phyloP scores from a whole-genome alignment of 2,329 filamentous ascomycete genomes.

The Camillea tinctor region DNA sequence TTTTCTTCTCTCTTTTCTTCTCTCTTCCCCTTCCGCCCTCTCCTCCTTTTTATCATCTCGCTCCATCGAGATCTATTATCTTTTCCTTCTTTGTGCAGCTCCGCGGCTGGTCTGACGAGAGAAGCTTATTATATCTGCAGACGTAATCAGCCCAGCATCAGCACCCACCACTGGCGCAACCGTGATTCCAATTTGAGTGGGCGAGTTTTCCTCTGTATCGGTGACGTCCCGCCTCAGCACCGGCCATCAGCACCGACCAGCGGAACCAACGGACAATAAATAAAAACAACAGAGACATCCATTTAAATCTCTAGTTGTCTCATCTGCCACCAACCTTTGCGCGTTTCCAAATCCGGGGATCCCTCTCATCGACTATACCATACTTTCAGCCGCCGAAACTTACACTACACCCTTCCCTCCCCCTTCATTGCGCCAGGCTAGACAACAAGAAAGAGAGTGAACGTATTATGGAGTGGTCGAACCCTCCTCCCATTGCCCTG shows the following conservation, averaged over 20 bases:
- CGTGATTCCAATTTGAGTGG: background rate
- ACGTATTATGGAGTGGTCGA: constrained; percentile 35
- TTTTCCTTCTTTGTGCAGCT: constrained; percentile 11
- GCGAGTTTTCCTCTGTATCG: background rate
- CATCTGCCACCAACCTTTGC: background rate
- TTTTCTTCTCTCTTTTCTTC: background rate
- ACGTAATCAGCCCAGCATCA: background rate
- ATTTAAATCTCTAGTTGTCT: background rate
- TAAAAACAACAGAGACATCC: background rate
- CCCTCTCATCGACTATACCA: background rate
- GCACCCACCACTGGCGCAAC: background rate
- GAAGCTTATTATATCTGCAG: background rate
- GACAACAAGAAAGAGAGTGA: background rate
- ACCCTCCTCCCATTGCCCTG: constrained; percentile 47
- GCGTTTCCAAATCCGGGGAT: background rate
- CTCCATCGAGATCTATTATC: background rate
- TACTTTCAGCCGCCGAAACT: too few relatives aligned
- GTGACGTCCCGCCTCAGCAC: background rate
- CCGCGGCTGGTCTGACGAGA: constrained; percentile 20
- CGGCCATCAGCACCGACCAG: background rate
- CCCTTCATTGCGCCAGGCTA: background rate
- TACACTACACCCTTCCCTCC: background rate
- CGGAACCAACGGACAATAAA: background rate
- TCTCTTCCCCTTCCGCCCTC: too few relatives aligned
- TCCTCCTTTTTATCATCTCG: background rate